phyloP scores from a whole-genome alignment of 129 eudicot species.

The Centella asiatica region DNA sequence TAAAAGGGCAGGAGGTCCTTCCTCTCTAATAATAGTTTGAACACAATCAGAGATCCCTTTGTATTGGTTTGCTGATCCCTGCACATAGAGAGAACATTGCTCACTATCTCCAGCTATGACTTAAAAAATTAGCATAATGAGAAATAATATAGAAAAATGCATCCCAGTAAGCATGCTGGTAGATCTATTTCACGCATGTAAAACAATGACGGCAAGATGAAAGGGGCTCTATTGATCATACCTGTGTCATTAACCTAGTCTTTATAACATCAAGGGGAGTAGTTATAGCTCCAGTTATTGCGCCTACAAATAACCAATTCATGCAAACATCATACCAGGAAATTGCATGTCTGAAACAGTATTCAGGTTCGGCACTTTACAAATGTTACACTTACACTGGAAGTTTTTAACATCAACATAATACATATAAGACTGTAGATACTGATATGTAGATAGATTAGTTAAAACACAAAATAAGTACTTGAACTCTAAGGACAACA shows the following conservation, averaged over 20 bases:
- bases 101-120: no score
- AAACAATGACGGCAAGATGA: not conserved
- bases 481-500: not conserved
- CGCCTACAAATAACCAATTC: constrained; percentile 40
- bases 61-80: constrained; percentile 10
- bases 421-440: not conserved
- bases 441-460: not conserved
- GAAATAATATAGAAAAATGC: not conserved
- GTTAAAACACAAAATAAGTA: not conserved
- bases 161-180: not conserved
- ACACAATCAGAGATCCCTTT: constrained; percentile 6
- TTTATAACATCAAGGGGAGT: constrained; percentile 97
- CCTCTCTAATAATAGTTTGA: constrained; percentile 8
- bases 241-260: constrained; percentile 93
- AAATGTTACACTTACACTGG: no score
- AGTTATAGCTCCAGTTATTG: constrained; percentile 90
- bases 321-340: not conserved
- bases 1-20: constrained; percentile 9
- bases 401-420: not conserved
- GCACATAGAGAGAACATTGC: not conserved
- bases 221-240: constrained; percentile 7
- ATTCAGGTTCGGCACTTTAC: not conserved
- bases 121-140: not conserved
- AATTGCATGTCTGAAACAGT: not conserved
- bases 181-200: not conserved